A percentile compares a stretch with the other conserved stretches of the same genome.
These are phyloP conservation scores for Abrus precatorius DNA, from an alignment of 306 rosid genomes.

Conservation along the genomic window DNA sequence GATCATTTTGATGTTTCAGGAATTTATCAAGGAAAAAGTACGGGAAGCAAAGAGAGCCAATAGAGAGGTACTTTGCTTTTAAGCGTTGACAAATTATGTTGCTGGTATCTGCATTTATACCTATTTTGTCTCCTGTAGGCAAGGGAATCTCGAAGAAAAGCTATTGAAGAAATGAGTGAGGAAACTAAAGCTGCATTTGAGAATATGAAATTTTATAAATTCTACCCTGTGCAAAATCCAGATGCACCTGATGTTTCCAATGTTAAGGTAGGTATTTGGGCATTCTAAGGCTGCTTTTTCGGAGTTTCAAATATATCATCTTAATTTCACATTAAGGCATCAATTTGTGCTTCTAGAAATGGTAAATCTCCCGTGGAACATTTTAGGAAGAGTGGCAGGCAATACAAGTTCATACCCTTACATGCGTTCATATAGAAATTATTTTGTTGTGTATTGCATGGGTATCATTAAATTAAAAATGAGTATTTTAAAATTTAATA, in stretches of 20 bases:
- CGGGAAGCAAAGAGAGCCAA: conserved; percentile 75
- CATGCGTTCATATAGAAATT: background rate
- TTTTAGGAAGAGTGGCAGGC: background rate
- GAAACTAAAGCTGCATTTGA: conserved; percentile 76
- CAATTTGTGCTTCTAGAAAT: background rate
- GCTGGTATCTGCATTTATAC: conserved; percentile 13
- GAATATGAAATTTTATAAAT: conserved; percentile 74
- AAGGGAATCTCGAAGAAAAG: conserved; percentile 71
- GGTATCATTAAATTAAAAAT: too few relatives aligned
- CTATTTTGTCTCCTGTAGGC: conserved; percentile 56
- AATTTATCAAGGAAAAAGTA: conserved; percentile 77
- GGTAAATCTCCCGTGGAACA: background rate
- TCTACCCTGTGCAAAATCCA: conserved; percentile 70
- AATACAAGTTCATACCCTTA: background rate
- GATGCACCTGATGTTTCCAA: conserved; percentile 71
- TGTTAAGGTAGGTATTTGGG: conserved; percentile 61
- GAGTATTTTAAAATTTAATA: too few relatives aligned
- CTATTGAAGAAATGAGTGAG: conserved; percentile 75
- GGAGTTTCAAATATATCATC: background rate
- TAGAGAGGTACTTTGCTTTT: conserved; percentile 59
- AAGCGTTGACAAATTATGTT: conserved; percentile 5
- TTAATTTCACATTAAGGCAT: too few relatives aligned
- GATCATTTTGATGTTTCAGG: conserved; percentile 52
- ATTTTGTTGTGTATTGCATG: too few relatives aligned
- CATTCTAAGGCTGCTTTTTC: background rate